These are phyloP conservation scores for Fusarium tanahbumbuense DNA, from an alignment of 2,329 filamentous ascomycete genomes.

Conservation along the genomic window DNA sequence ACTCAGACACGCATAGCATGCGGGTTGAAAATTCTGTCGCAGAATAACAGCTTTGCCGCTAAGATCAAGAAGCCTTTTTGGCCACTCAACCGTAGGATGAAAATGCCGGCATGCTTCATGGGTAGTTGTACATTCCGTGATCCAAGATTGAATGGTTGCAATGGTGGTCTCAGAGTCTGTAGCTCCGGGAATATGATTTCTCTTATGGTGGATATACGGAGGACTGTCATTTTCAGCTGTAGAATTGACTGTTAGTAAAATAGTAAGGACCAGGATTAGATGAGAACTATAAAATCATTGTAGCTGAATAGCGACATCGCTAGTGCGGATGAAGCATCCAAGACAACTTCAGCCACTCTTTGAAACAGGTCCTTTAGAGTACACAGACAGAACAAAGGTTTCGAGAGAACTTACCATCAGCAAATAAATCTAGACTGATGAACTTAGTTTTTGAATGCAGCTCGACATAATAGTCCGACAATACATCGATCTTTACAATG, in stretches of 20 bases:
- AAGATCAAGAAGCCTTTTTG: background rate
- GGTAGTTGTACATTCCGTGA: background rate
- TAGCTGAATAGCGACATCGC: no score
- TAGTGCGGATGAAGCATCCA: no score
- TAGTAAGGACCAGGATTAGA: accelerated
- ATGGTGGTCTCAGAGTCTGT: background rate
- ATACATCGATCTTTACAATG: accelerated
- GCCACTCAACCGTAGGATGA: background rate
- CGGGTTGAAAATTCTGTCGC: background rate
- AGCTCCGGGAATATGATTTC: background rate
- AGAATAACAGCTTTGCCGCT: background rate
- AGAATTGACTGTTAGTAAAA: accelerated
- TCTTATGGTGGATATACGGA: background rate
- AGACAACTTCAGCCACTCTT: no score
- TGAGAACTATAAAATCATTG: no score
- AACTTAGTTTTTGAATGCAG: no score
- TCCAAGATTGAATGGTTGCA: background rate
- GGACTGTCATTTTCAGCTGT: accelerated
- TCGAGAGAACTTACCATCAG: no score
- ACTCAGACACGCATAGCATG: background rate
- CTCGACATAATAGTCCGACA: accelerated
- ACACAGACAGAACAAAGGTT: no score
- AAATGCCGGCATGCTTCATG: background rate
- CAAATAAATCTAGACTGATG: no score
- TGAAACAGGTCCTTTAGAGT: no score